Base-by-base conservation (phyloP, 345 rosid species). In the Camelina sativa region DNA sequence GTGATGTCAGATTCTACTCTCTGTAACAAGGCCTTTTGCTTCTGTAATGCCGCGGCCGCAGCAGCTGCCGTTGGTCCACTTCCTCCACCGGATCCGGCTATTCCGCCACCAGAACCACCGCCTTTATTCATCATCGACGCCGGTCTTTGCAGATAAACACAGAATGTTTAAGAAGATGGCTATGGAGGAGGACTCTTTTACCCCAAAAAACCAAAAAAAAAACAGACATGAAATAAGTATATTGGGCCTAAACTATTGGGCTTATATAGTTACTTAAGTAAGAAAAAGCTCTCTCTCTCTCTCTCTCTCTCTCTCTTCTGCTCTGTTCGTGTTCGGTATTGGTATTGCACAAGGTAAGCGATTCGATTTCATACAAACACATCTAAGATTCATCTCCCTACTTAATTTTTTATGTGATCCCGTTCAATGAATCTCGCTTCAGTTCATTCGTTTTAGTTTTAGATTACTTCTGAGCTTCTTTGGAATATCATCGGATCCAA, bases 1-100 rank as follows among this genome's bases (percentile, higher is more conserved):
- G 83, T 88, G 15, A 91, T 93, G 76, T 93, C 98, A 1, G 83
- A 76, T 65, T 93, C 97, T 58, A 91, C 91, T 77, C 94, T 81
- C 83, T 87, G 91, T 88, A 91, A 82, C 80, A 93, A 77, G 2
- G 86, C 17, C 67, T 91, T 93, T 81, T 93, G 97, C 82, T 89
- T 93, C 80, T 93, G 98, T 8, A 85, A 85, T 12, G 96, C 97
- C 0, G 90, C 87, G 0, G 89, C 86, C 0, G 97, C 89, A 0
- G 98, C 96, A 0, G 92, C 92, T 0, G 96, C 90, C 1, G 94
- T 88, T 0, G 94, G 96, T 5, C 96, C 91, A 32, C 79, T 78
- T 47, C 85, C 91, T 13, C 57, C 82, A 65, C 83, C 83, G 44
- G 70, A 71, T 37, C 83, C 82, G 43, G 80, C 81, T 34, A 80